Evolutionary conservation across 306 rosid species (phyloP), one percentile per base, ranked within the genome.

Genomic region (Fragaria iinumae): DNA sequence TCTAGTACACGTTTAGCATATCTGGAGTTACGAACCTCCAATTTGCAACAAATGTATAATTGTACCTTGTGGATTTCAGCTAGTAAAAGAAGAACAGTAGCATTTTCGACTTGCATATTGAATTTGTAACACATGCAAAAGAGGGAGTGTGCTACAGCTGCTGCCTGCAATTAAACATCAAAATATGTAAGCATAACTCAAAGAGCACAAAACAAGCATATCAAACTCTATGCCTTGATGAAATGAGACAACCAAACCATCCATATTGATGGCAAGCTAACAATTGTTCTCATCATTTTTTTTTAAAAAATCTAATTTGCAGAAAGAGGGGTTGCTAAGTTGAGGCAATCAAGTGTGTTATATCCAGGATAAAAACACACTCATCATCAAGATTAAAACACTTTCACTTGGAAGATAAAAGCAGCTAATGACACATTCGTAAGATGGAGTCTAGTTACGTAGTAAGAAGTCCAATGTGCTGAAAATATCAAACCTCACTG

Each of bases 11-110:
- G 17, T 29, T 32, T 38, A 55, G 67, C 32, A 25, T n/a, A 11
- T 17, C 53, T 66, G 45, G 38, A 79, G 50, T 34, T 23, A 43
- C 25, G 44, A 38, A 72, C 39, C 47, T 69, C 69, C 21, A 43
- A 69, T 8, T 41, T 52, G 38, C 23, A 64, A 18, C 43, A 76
- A 63, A 55, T 50, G 36, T 52, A 72, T 18, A 62, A 69, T 49
- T 34, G 57, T 83, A 95, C 98, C 97, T 95, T 95, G 82, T 95
- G 97, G 81, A 95, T 90, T 83, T 94, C 98, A 75, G 98, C 96
- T 73, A 92, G 97, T 87, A 94, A 87, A 73, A 94, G 97, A 83
- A 92, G 98, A 84, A 90, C 92, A 29, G 93, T 89, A 32, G 98
- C 98, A 79, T 89, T 94, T 86, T 90, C 92, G 63, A 94, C 96